A percentile compares a stretch with the other conserved stretches of the same genome.
Evolutionary conservation across 2,329 filamentous ascomycete species (phyloP).

Genomic region (Phyllosticta paracitricarpa): DNA sequence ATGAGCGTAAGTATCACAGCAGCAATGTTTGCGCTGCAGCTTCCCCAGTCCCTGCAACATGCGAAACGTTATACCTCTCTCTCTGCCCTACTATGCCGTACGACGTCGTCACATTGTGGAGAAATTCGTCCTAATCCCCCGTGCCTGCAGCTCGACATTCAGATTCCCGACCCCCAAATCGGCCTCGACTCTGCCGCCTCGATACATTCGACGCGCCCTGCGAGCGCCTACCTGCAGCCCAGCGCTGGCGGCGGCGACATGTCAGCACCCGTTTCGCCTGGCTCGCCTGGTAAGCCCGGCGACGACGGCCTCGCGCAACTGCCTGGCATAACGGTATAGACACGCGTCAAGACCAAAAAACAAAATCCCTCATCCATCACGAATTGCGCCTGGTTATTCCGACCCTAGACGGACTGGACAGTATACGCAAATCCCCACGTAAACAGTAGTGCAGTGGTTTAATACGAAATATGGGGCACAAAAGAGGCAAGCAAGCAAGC

Average conservation of each 20-base stretch:
- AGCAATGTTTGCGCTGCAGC: background rate
- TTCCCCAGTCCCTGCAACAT: background rate
- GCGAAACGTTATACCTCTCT: background rate
- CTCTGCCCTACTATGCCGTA: background rate
- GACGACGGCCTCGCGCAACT: background rate
- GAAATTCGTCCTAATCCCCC: background rate
- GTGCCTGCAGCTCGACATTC: constrained; percentile 57
- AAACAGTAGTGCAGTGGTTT: background rate
- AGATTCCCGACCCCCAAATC: constrained; percentile 70
- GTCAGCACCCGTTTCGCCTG: background rate
- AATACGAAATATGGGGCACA: background rate
- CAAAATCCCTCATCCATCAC: background rate
- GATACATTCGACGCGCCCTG: background rate
- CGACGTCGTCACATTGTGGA: background rate
- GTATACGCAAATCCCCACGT: background rate
- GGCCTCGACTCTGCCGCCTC: constrained; percentile 19
- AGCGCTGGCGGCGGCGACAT: background rate
- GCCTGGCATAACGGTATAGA: background rate
- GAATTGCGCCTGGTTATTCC: background rate
- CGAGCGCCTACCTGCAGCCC: background rate
- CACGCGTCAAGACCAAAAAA: background rate
- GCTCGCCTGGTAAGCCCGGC: background rate
- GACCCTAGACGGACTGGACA: background rate
- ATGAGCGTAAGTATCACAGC: constrained; percentile 53
- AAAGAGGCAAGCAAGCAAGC: background rate